Percentiles rank a stretch among this genome's conserved stretches.
phyloP scores from a whole-genome alignment of 495 filamentous ascomycete species.

The Talaromyces thailandensis region DNA sequence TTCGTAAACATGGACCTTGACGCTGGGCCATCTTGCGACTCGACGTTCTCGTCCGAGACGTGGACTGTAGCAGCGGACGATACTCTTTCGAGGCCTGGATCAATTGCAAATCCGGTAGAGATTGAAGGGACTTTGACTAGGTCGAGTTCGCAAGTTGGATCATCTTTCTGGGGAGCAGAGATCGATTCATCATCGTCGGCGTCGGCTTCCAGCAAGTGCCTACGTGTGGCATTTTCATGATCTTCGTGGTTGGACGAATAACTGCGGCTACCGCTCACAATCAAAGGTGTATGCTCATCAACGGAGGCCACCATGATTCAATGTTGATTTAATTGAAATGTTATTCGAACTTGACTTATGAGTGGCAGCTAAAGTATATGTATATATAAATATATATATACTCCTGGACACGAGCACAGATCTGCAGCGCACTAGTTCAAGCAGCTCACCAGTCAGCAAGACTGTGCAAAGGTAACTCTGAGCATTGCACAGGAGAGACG shows the following conservation, averaged over 20 bases:
- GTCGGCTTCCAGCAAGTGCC: not conserved
- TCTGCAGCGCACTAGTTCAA: not conserved
- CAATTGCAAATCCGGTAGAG: conserved; percentile 22
- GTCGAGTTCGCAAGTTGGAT: conserved; percentile 12
- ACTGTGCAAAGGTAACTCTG: not conserved
- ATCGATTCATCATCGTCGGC: not conserved
- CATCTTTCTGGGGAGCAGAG: conserved; percentile 6
- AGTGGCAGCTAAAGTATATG: too few relatives aligned
- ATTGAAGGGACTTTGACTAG: conserved; percentile 22
- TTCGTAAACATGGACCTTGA: conserved; percentile 17
- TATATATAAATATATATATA: not conserved
- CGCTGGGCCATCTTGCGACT: conserved; percentile 8
- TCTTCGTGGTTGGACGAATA: not conserved
- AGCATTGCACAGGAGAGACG: not conserved
- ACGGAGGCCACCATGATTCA: not conserved
- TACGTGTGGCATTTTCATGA: not conserved
- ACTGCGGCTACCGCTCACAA: conserved; percentile 8
- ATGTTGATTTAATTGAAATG: too few relatives aligned
- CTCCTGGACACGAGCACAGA: not conserved
- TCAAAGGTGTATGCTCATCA: conserved; percentile 20
- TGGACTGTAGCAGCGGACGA: conserved; percentile 10
- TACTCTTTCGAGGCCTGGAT: conserved; percentile 19
- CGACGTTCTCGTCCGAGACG: conserved; percentile 9
- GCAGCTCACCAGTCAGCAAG: not conserved
- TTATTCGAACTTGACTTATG: not conserved